Percentiles rank a stretch among this genome's conserved stretches.
phyloP scores from a whole-genome alignment of 306 rosid species.

The Oxytropis ochrocephala region DNA sequence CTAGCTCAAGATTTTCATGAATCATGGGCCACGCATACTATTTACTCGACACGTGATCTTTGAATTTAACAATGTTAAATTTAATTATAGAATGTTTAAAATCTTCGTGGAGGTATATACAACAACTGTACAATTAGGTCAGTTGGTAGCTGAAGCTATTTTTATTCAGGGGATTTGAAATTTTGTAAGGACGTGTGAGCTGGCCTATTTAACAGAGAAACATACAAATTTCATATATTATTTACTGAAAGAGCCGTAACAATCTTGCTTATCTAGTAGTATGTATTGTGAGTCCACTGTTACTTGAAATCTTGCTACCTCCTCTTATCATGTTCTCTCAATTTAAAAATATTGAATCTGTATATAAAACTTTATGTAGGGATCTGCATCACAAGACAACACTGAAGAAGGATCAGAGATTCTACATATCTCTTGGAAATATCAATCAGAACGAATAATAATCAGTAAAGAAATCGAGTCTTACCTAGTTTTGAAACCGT shows the following conservation, averaged over 20 bases:
- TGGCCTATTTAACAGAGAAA: not conserved
- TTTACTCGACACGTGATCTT: constrained; percentile 63
- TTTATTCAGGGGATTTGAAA: no score
- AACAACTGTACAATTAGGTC: not conserved
- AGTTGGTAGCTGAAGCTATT: not conserved
- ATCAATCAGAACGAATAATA: not conserved
- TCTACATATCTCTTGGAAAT: not conserved
- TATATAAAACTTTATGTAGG: not conserved
- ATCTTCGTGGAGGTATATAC: not conserved
- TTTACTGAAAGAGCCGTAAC: not conserved
- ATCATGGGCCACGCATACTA: constrained; percentile 51
- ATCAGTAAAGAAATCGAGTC: no score
- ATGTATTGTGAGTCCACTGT: not conserved
- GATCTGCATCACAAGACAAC: not conserved
- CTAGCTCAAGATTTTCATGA: constrained; percentile 23
- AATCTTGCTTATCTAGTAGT: not conserved
- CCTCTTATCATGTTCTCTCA: not conserved
- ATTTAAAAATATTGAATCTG: not conserved
- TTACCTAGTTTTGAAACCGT: no score
- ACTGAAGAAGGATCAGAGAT: not conserved
- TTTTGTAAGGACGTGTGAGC: not conserved
- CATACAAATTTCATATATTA: not conserved
- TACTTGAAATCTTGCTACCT: not conserved
- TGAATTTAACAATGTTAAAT: not conserved
- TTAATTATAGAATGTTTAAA: constrained; percentile 7